Percentiles rank a stretch among this genome's conserved stretches.
phyloP scores from a whole-genome alignment of 23 red algal genomes.

The Gracilaria gracilis region DNA sequence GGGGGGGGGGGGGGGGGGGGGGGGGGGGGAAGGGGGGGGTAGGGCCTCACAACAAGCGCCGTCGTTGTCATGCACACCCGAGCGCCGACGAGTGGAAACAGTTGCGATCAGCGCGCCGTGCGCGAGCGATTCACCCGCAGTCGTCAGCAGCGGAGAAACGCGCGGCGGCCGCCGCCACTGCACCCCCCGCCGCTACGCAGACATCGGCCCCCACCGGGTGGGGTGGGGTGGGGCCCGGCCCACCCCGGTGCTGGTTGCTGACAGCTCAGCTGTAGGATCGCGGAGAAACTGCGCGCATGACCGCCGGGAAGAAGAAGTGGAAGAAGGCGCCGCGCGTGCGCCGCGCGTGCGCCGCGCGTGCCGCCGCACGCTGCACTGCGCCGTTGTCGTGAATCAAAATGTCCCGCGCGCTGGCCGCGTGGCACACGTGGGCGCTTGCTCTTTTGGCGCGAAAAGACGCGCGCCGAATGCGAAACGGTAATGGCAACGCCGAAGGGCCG shows the following conservation, averaged over 20 bases:
- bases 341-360: neutral
- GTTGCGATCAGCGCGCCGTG: too few relatives aligned
- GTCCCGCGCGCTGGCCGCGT: too few relatives aligned
- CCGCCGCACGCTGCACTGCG: neutral
- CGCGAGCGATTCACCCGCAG: too few relatives aligned
- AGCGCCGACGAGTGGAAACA: neutral
- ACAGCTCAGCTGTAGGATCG: neutral
- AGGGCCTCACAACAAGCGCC: too few relatives aligned
- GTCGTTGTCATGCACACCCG: too few relatives aligned
- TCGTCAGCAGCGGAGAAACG: too few relatives aligned
- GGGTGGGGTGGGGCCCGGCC: neutral
- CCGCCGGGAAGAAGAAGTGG: neutral
- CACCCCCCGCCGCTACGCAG: neutral
- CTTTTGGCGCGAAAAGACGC: neutral
- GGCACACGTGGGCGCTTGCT: too few relatives aligned
- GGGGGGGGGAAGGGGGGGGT: too few relatives aligned
- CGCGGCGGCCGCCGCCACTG: too few relatives aligned
- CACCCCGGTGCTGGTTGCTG: neutral
- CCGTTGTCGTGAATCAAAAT: too few relatives aligned
- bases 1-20: too few relatives aligned
- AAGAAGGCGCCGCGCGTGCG: neutral
- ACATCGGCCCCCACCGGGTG: neutral
- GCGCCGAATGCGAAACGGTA: neutral
- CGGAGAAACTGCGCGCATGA: neutral
- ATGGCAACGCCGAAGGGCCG: too few relatives aligned